A percentile compares a stretch with the other conserved stretches of the same genome.
Evolutionary conservation across 495 filamentous ascomycete species (phyloP).

Genomic region (Aspergillus coremiiformis): DNA sequence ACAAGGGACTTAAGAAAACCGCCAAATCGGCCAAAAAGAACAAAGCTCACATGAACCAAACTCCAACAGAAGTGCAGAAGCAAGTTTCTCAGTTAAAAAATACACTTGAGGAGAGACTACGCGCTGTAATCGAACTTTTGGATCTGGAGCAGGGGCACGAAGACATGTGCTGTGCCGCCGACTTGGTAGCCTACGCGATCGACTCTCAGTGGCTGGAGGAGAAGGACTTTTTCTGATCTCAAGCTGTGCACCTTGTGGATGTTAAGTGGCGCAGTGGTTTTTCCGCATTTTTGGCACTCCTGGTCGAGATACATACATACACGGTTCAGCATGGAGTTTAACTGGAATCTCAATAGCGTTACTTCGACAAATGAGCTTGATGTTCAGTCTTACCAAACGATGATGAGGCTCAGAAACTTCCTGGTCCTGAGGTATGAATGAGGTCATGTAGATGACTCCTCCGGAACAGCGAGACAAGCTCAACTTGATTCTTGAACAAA

Average conservation of each 20-base stretch:
- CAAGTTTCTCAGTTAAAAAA: constrained; percentile 22
- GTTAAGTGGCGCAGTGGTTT: not conserved
- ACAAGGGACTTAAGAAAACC: constrained; percentile 17
- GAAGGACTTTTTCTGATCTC: constrained; percentile 33
- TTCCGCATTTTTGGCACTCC: not conserved
- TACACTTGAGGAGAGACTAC: constrained; percentile 29
- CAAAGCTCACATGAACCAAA: not conserved
- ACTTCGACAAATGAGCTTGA: no score
- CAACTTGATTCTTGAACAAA: not conserved
- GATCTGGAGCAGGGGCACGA: constrained; percentile 36
- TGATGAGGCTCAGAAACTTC: no score
- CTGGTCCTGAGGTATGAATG: not conserved
- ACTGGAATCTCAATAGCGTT: not conserved
- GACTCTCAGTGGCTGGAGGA: constrained; percentile 39
- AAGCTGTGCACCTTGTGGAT: not conserved
- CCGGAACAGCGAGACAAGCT: not conserved
- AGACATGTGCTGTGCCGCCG: constrained; percentile 45
- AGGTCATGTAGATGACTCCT: not conserved
- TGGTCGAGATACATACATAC: not conserved
- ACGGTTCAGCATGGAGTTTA: not conserved
- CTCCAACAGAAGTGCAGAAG: constrained; percentile 7
- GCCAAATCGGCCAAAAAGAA: constrained; percentile 9
- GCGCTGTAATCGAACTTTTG: constrained; percentile 28
- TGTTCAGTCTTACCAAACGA: no score
- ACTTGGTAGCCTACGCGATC: constrained; percentile 42